These are phyloP conservation scores for Apiospora kogelbergensis DNA, from an alignment of 2,329 filamentous ascomycete species.

Conservation along the genomic window DNA sequence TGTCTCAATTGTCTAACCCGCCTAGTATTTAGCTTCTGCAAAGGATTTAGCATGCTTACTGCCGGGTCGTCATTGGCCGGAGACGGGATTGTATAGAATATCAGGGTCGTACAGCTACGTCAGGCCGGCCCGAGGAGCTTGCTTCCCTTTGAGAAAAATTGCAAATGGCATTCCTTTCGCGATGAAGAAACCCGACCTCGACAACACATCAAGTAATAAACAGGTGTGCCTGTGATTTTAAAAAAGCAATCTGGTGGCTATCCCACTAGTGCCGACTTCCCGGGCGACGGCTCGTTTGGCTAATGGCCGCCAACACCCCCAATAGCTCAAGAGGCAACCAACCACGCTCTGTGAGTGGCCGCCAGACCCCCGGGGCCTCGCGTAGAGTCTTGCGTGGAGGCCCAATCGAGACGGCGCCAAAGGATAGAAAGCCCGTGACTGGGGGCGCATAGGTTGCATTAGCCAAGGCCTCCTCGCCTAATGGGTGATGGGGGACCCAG, in stretches of 20 bases:
- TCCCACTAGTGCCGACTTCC: background rate
- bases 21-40: background rate
- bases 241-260: background rate
- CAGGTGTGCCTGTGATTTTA: background rate
- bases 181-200: too few relatives aligned
- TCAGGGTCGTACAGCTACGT: background rate
- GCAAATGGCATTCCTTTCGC: background rate
- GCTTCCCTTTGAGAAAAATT: too few relatives aligned
- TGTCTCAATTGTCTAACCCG: background rate
- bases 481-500: background rate
- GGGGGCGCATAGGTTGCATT: background rate
- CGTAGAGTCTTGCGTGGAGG: background rate
- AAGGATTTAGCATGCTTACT: background rate
- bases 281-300: background rate
- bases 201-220: background rate
- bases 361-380: background rate
- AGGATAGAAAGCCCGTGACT: background rate
- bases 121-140: background rate
- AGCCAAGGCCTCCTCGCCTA: background rate
- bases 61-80: background rate
- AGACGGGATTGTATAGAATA: too few relatives aligned
- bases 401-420: background rate
- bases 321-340: background rate
- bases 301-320: background rate
- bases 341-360: background rate